These are phyloP conservation scores for Pythium vanterpoolii DNA, from an alignment of 352 stramenopile species.

Conservation along the genomic window DNA sequence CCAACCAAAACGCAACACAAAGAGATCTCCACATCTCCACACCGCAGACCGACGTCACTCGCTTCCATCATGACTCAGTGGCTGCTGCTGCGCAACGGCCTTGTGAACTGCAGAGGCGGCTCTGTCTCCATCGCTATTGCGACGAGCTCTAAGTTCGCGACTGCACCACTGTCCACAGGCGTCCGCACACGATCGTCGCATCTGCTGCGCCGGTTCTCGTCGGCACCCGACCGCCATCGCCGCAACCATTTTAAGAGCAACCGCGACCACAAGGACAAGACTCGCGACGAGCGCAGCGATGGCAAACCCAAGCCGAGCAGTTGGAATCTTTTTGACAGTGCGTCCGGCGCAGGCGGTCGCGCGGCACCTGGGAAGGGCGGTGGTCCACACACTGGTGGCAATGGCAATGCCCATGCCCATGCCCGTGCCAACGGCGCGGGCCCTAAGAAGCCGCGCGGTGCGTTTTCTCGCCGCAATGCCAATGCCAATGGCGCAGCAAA, in stretches of 20 bases:
- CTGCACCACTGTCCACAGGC: background rate
- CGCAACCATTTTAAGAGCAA: slow-evolving; percentile 52
- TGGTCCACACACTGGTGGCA: background rate
- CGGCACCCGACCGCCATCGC: slow-evolving; percentile 43
- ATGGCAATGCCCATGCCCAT: too few relatives aligned
- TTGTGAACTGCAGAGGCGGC: slow-evolving; percentile 6
- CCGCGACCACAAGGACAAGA: slow-evolving; percentile 36
- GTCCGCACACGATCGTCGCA: background rate
- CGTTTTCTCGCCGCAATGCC: slow-evolving; percentile 6
- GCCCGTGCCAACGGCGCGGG: slow-evolving; percentile 4
- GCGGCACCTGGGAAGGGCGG: background rate
- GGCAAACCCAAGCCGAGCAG: slow-evolving; percentile 19
- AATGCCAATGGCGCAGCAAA: slow-evolving; percentile 16
- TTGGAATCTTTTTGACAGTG: slow-evolving; percentile 31
- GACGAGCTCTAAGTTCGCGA: background rate
- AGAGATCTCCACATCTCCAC: slow-evolving; percentile 5
- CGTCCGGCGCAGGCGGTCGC: background rate
- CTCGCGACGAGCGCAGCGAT: slow-evolving; percentile 8
- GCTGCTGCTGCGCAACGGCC: slow-evolving; percentile 22
- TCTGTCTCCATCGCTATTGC: background rate
- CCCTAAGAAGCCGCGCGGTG: slow-evolving; percentile 26
- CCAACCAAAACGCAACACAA: slow-evolving; percentile 16
- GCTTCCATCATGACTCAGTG: slow-evolving; percentile 24
- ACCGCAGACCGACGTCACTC: background rate
- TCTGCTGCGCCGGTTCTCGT: slow-evolving; percentile 32